A percentile compares a stretch with the other conserved stretches of the same genome.
Evolutionary conservation across 2,329 filamentous ascomycete species (phyloP).

Genomic region (Colletotrichum eleusines): DNA sequence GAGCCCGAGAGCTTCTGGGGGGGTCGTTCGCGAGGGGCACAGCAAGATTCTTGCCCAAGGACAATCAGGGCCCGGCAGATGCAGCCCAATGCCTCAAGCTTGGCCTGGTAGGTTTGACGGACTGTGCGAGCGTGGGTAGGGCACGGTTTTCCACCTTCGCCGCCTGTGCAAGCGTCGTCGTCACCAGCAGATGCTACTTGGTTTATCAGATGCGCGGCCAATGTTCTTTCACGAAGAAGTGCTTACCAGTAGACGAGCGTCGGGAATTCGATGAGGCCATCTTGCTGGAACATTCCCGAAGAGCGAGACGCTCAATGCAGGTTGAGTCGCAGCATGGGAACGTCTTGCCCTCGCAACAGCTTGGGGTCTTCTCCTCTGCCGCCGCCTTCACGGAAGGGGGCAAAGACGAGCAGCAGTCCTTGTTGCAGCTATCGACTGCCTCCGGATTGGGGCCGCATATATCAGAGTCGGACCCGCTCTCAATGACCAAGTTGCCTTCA

Average conservation of each 20-base stretch:
- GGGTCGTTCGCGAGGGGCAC: conserved; percentile 48
- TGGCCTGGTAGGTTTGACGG: conserved; percentile 56
- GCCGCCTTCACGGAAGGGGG: not conserved
- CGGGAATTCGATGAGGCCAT: conserved; percentile 36
- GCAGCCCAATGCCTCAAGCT: conserved; percentile 62
- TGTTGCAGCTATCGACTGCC: conserved; percentile 11
- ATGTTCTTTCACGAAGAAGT: too few species aligned
- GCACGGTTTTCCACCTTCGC: conserved; percentile 51
- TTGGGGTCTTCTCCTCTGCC: conserved; percentile 33
- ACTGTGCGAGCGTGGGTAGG: conserved; percentile 51
- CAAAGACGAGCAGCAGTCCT: conserved; percentile 23
- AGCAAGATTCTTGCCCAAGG: conserved; percentile 65
- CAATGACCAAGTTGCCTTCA: not conserved
- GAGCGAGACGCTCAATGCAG: conserved; percentile 58
- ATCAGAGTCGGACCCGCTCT: not conserved
- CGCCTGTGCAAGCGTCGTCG: conserved; percentile 22
- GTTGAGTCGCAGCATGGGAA: conserved; percentile 57
- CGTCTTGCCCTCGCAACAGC: conserved; percentile 58
- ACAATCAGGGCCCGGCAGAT: conserved; percentile 65
- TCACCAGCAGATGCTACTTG: conserved; percentile 2
- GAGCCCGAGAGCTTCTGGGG: conserved; percentile 43
- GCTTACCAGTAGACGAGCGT: not conserved
- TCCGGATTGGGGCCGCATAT: not conserved
- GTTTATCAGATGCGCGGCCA: not conserved
- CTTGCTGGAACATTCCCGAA: conserved; percentile 53